Conservation (phyloP, 2,329 filamentous ascomycete genomes). For the Paraphoma sp. region DNA sequence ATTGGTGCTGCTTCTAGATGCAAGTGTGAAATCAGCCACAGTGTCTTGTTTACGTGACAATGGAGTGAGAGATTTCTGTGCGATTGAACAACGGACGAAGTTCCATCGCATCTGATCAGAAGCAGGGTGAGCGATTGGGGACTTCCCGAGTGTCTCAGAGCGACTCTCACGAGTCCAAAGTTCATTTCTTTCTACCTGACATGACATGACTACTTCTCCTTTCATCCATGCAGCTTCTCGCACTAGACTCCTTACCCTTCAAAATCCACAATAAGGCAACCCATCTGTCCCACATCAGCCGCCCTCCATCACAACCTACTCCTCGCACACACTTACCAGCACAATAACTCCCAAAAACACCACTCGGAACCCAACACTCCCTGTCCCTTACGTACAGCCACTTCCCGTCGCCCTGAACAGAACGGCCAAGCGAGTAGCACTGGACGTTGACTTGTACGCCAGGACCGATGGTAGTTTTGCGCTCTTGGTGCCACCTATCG, state of each 20-base stretch:
- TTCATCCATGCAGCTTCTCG: not conserved
- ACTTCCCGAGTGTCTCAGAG: too few relatives aligned
- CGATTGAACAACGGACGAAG: too few relatives aligned
- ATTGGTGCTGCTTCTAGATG: too few relatives aligned
- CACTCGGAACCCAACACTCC: slow-evolving; percentile 4
- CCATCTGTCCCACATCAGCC: not conserved
- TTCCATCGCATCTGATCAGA: too few relatives aligned
- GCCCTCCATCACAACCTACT: not conserved
- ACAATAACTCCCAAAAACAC: not conserved
- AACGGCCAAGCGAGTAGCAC: slow-evolving; percentile 1
- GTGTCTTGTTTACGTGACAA: too few relatives aligned
- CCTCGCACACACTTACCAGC: not conserved
- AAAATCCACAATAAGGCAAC: not conserved
- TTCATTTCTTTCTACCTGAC: too few relatives aligned
- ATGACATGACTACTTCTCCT: not conserved
- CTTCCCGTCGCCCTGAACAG: not conserved
- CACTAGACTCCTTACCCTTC: not conserved
- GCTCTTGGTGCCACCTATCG: slow-evolving; percentile 7
- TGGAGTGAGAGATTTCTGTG: too few relatives aligned
- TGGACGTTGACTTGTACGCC: slow-evolving; percentile 1
- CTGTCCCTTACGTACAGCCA: slow-evolving; percentile 2
- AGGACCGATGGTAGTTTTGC: not conserved
- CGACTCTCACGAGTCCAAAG: too few relatives aligned
- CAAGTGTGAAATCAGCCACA: too few relatives aligned
- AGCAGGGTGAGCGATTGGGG: too few relatives aligned